These are phyloP conservation scores for Stevia rebaudiana DNA, from an alignment of 140 eudicot genomes.

Conservation along the genomic window DNA sequence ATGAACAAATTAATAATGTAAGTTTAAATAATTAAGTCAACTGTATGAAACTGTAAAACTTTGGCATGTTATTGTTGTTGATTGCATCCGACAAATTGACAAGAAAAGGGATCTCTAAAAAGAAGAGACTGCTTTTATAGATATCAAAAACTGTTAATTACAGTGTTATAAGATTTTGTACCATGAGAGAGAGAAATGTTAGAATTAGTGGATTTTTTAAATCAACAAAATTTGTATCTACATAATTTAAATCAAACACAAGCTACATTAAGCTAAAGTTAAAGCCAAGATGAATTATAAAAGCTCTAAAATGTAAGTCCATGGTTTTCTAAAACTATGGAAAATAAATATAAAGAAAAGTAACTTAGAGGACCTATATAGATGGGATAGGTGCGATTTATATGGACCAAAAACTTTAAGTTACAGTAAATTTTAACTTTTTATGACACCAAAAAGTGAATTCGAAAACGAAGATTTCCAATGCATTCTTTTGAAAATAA, in stretches of 20 bases:
- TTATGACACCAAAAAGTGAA: slow-evolving; percentile 3
- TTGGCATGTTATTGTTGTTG: slow-evolving; percentile 33
- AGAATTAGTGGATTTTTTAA: no score
- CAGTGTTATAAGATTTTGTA: slow-evolving; percentile 34
- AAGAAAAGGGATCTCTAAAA: slow-evolving; percentile 36
- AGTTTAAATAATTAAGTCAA: slow-evolving; percentile 22
- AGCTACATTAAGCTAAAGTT: background rate
- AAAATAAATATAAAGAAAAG: background rate
- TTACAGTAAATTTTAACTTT: background rate
- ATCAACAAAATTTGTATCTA: slow-evolving; percentile 11
- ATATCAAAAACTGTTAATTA: slow-evolving; percentile 30
- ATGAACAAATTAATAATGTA: background rate
- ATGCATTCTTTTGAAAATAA: background rate
- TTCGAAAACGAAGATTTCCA: slow-evolving; percentile 9
- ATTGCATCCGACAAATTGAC: slow-evolving; percentile 45
- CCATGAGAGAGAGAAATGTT: slow-evolving; percentile 18
- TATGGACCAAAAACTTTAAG: background rate
- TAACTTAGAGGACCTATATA: no score
- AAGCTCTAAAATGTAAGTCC: background rate
- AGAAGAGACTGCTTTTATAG: slow-evolving; percentile 33
- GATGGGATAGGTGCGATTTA: no score
- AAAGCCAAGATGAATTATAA: background rate
- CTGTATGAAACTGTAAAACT: slow-evolving; percentile 31
- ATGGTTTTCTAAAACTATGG: background rate
- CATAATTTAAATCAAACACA: background rate